These are phyloP conservation scores for Rhizopus delemar DNA, from an alignment of 371 early-diverging fungal genomes.

Conservation along the genomic window DNA sequence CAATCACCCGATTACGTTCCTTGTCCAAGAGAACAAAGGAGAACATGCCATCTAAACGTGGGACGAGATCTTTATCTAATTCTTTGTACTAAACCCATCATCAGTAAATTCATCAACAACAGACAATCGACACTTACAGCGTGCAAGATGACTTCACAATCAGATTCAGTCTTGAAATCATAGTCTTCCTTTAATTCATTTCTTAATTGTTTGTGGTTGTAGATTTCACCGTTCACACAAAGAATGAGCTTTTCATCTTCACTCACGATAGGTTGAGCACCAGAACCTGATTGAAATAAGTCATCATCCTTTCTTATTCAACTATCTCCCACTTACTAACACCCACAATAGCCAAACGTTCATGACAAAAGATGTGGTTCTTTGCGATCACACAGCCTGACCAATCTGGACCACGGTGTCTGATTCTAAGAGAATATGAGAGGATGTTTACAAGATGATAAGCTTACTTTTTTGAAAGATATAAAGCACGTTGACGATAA, in stretches of 20 bases:
- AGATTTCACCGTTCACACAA: conserved; percentile 96
- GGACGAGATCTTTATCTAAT: conserved; percentile 75
- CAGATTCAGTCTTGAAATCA: conserved; percentile 91
- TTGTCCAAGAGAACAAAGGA: conserved; percentile 90
- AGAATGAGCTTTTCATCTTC: conserved; percentile 82
- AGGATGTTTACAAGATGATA: neutral
- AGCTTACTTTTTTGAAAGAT: conserved; percentile 86
- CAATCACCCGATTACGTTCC: conserved; percentile 78
- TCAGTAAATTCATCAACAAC: too few species aligned
- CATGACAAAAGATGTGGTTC: conserved; percentile 91
- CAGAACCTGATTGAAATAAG: conserved; percentile 60
- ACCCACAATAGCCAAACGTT: conserved; percentile 97
- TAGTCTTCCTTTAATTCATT: conserved; percentile 67
- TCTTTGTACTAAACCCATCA: conserved; percentile 73
- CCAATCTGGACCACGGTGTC: conserved; percentile 98
- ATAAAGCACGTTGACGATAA: conserved; percentile 82
- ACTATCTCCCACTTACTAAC: conserved; percentile 77
- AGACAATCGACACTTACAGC: conserved; percentile 62
- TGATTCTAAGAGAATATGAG: conserved; percentile 45
- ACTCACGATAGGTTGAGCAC: conserved; percentile 94
- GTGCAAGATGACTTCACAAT: conserved; percentile 95
- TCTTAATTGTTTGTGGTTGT: conserved; percentile 91
- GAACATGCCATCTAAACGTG: conserved; percentile 94
- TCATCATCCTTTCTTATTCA: too few species aligned
- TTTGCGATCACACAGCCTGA: conserved; percentile 79